Evolutionary conservation across 1,284 basidiomycete genomes (phyloP), one percentile per base, ranked within the genome.

Genomic region (Fistulinella cinereoalba): DNA sequence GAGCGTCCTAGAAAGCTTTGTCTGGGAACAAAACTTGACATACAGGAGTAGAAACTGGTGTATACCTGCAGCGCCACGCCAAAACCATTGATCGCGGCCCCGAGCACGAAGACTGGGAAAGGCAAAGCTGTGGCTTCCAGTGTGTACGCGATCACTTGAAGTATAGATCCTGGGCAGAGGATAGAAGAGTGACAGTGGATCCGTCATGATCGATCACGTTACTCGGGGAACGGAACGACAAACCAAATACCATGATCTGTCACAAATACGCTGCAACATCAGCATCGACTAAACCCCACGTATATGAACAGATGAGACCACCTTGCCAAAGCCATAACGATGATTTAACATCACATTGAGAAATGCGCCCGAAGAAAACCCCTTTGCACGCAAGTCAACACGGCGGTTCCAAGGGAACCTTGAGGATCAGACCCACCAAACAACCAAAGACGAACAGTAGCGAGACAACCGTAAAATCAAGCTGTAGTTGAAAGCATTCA

Each of bases 21-120:
- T 37, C 3, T 21, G 36, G 23, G 15, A 34, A 4, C n/a, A 31
- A 36, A 61, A n/a, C n/a, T n/a, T n/a, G n/a, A n/a, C n/a, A n/a
- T n/a, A n/a, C n/a, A n/a, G n/a, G n/a, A n/a, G n/a, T n/a, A n/a
- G n/a, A n/a, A n/a, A n/a, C n/a, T n/a, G n/a, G n/a, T n/a, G n/a
- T n/a, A n/a, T 3, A 66, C 66, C 55, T 67, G 66, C 22, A 68
- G 28, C 8, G 82, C 73, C 37, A 80, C 57, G 0, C 83, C 86
- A 40, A 85, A 75, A 0, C 87, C 85, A 50, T 77, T 82, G 55
- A 87, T 67, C 13, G 71, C 63, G 54, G 76, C 85, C 0, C 75
- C 72, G 21, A 84, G 60, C 11, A 77, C 74, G 52, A 84, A 83
- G 1, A 74, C 70, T 1, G 83, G 82, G 56, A 83, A 88, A 3